phyloP scores from a whole-genome alignment of 1,284 basidiomycete genomes.

The Agroathelia rolfsii region DNA sequence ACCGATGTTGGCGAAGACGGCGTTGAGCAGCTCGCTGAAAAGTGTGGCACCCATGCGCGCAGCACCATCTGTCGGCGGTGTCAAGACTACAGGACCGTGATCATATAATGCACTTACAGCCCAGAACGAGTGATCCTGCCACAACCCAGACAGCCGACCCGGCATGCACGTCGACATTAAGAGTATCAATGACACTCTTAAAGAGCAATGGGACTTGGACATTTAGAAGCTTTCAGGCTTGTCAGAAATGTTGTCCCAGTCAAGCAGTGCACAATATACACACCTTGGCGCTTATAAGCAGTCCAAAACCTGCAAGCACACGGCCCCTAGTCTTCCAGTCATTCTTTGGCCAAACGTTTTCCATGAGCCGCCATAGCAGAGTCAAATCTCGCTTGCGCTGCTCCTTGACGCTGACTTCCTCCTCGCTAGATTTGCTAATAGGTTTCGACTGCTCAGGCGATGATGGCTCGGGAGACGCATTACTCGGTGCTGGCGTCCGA shows the following conservation, averaged over 20 bases:
- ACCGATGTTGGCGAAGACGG: conserved; percentile 93
- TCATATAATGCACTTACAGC: conserved; percentile 52
- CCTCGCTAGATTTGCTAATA: too few species aligned
- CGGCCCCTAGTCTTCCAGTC: conserved; percentile 70
- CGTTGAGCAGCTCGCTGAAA: conserved; percentile 90
- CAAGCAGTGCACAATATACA: conserved; percentile 10
- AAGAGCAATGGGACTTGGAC: conserved; percentile 97
- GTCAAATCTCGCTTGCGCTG: conserved; percentile 62
- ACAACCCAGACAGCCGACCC: conserved; percentile 84
- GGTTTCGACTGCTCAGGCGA: too few species aligned
- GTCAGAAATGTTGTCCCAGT: neutral
- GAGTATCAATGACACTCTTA: conserved; percentile 82
- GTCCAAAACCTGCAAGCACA: conserved; percentile 74
- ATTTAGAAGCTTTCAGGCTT: conserved; percentile 61
- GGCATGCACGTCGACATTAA: conserved; percentile 79
- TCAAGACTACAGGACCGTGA: conserved; percentile 1
- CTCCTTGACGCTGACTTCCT: conserved; percentile 24
- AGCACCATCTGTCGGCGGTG: conserved; percentile 60
- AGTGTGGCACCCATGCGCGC: conserved; percentile 85
- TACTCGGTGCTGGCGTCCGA: too few species aligned
- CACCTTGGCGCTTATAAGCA: conserved; percentile 86
- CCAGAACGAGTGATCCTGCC: conserved; percentile 81
- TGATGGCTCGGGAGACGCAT: too few species aligned
- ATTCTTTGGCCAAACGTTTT: conserved; percentile 67
- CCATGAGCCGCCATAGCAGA: conserved; percentile 52